A percentile compares a stretch with the other conserved stretches of the same genome.
Evolutionary conservation across 2,329 filamentous ascomycete species (phyloP).

Genomic region (Pseudopyrenochaeta lycopersici): DNA sequence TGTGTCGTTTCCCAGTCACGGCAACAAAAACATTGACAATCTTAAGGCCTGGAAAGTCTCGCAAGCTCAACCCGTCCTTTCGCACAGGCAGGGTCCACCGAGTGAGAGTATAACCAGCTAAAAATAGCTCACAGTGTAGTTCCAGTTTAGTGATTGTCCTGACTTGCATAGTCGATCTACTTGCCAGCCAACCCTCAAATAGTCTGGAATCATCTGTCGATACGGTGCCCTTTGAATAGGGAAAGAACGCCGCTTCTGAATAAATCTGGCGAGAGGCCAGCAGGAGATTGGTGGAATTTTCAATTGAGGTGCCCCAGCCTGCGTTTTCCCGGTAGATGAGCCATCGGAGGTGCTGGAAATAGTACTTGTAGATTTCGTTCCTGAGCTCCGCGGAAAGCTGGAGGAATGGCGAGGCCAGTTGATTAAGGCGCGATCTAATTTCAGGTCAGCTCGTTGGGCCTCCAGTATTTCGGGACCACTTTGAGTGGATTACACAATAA

Average conservation of each 20-base stretch:
- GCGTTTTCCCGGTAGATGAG: constrained; percentile 1
- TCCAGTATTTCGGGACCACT: no score
- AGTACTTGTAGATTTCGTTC: constrained; percentile 18
- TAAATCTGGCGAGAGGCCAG: constrained; percentile 17
- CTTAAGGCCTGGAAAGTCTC: background rate
- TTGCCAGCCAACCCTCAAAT: background rate
- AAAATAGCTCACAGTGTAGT: background rate
- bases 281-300: constrained; percentile 8
- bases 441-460: background rate
- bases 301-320: background rate
- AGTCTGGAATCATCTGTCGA: background rate
- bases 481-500: background rate
- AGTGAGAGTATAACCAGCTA: background rate
- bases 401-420: constrained; percentile 16
- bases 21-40: no score
- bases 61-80: background rate
- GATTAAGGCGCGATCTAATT: constrained; percentile 2
- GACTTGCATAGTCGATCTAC: background rate
- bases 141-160: background rate
- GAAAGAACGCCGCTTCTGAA: constrained; percentile 12
- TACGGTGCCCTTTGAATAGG: background rate
- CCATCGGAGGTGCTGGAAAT: background rate
- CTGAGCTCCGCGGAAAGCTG: constrained; percentile 15
- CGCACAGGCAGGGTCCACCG: background rate
- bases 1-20: no score